A percentile compares a stretch with the other conserved stretches of the same genome.
Conservation (phyloP, 805 yeast genomes). For the Candida piceae region DNA sequence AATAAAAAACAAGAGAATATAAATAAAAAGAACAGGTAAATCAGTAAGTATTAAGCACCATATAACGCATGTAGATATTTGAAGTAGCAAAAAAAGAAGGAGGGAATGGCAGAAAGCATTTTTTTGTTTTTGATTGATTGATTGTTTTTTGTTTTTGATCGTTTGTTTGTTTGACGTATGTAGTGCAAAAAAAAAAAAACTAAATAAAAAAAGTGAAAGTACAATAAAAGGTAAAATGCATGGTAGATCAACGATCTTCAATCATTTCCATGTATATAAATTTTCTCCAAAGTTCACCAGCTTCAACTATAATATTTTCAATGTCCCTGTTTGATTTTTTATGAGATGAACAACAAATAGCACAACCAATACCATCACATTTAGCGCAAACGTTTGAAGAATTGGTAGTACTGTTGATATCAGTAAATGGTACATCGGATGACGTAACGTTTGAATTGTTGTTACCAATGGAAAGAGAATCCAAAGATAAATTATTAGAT, state of each 20-base stretch:
- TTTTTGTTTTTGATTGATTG: too few species aligned
- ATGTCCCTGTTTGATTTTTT: slow-evolving; percentile 44
- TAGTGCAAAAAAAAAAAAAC: too few species aligned
- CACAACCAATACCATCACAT: slow-evolving; percentile 10
- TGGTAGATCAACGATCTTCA: slow-evolving; percentile 30
- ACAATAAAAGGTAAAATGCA: background rate
- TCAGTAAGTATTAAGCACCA: too few species aligned
- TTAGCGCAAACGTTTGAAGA: slow-evolving; percentile 3
- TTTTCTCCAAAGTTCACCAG: slow-evolving; percentile 85
- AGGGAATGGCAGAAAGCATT: too few species aligned
- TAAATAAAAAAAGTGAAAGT: too few species aligned
- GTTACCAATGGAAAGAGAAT: background rate
- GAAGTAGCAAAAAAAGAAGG: too few species aligned
- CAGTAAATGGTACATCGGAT: background rate
- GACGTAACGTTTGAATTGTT: background rate
- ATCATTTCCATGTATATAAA: slow-evolving; percentile 65
- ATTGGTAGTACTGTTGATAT: background rate
- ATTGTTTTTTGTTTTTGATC: too few species aligned
- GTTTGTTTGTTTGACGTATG: too few species aligned
- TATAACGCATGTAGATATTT: too few species aligned
- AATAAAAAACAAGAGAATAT: too few species aligned
- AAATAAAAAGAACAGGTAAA: too few species aligned
- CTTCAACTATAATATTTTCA: slow-evolving; percentile 67
- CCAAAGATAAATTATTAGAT: background rate
- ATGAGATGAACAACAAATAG: slow-evolving; percentile 7